Conservation (phyloP, 1,139 yeast species). For the Protomyces lactucae-debilis region DNA sequence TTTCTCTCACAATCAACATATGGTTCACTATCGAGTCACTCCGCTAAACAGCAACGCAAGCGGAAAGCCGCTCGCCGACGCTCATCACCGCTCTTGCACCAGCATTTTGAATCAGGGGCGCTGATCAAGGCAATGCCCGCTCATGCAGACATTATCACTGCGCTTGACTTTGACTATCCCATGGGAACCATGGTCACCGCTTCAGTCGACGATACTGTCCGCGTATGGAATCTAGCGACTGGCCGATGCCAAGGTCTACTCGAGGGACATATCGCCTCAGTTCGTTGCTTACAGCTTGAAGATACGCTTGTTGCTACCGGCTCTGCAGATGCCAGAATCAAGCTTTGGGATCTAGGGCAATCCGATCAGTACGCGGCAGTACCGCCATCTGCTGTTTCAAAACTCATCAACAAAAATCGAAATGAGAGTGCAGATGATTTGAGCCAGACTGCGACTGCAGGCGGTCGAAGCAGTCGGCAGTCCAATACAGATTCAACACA, state of each 20-base stretch:
- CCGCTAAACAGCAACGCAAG: conserved; percentile 15
- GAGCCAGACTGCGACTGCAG: conserved; percentile 36
- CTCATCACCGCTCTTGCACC: conserved; percentile 58
- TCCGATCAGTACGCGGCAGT: conserved; percentile 33
- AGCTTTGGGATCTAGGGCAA: conserved; percentile 53
- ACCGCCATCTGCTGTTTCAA: conserved; percentile 3
- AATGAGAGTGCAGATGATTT: conserved; percentile 24
- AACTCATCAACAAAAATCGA: conserved; percentile 18
- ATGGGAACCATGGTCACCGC: conserved; percentile 74
- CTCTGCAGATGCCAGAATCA: conserved; percentile 56
- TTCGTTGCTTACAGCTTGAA: conserved; percentile 55
- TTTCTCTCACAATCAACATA: conserved; percentile 22
- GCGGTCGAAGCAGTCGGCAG: conserved; percentile 13
- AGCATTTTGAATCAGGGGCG: conserved; percentile 56
- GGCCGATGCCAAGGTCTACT: conserved; percentile 41
- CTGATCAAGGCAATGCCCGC: conserved; percentile 45
- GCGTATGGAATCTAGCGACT: conserved; percentile 73
- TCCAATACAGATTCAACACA: conserved; percentile 29
- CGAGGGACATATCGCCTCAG: conserved; percentile 50
- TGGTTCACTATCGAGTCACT: conserved; percentile 9
- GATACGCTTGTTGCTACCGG: conserved; percentile 56
- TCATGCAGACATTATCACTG: conserved; percentile 50
- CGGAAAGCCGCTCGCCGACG: conserved; percentile 40
- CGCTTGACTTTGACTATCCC: conserved; percentile 63
- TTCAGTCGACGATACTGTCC: conserved; percentile 70